These are phyloP conservation scores for Mucor sp. DNA, from an alignment of 371 early-diverging fungal genomes.

Conservation along the genomic window DNA sequence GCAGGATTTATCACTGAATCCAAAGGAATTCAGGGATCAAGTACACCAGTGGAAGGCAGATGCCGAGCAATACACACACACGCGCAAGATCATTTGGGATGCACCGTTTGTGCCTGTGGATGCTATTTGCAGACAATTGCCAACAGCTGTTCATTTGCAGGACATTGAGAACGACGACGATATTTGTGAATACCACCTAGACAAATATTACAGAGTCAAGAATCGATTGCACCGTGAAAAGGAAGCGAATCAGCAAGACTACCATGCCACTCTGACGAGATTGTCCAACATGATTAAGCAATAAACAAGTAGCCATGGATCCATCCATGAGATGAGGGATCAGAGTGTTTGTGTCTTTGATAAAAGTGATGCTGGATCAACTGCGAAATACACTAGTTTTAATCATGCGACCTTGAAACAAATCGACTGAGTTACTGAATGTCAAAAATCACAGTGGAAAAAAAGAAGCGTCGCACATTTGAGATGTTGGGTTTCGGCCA, in stretches of 20 bases:
- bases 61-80: neutral
- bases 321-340: neutral
- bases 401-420: too few species aligned
- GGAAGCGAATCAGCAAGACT: neutral
- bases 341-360: too few species aligned
- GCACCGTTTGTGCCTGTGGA: conserved; percentile 11
- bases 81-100: conserved; percentile 17
- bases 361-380: too few species aligned
- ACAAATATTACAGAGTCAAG: conserved; percentile 5
- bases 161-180: conserved; percentile 1
- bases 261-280: conserved; percentile 14
- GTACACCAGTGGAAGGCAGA: conserved; percentile 3
- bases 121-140: conserved; percentile 17
- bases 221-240: neutral
- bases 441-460: neutral
- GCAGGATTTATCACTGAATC: neutral
- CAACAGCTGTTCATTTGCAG: neutral
- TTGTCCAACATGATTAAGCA: conserved; percentile 11
- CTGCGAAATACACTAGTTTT: too few species aligned
- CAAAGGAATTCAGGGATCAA: neutral
- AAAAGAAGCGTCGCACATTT: neutral
- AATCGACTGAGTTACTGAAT: too few species aligned
- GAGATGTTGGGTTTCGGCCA: neutral
- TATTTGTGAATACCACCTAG: conserved; percentile 18
- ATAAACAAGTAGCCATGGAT: neutral